These are phyloP conservation scores for Chlorella sp. DNA, from an alignment of 139 green algal species.

Conservation along the genomic window DNA sequence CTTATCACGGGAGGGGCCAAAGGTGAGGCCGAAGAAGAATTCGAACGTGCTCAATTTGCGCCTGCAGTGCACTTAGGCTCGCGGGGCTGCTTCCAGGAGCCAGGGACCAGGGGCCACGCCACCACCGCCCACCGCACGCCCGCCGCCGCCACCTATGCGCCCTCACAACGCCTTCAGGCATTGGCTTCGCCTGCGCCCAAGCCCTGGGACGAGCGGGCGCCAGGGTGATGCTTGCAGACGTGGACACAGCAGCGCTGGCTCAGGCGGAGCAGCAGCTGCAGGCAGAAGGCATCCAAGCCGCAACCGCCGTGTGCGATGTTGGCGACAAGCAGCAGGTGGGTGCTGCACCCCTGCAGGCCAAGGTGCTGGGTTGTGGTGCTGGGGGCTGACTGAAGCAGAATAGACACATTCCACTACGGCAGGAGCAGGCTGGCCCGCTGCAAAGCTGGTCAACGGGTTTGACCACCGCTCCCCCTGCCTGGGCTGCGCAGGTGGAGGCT, in stretches of 20 bases:
- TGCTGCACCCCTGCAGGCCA: background rate
- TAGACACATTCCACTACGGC: too few species aligned
- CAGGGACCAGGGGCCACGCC: too few species aligned
- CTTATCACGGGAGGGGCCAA: constrained; percentile 46
- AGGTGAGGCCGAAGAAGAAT: constrained; percentile 9
- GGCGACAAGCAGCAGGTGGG: constrained; percentile 52
- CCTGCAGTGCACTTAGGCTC: too few species aligned
- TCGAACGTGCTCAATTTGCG: too few species aligned
- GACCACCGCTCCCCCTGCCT: background rate
- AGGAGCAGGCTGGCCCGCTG: too few species aligned
- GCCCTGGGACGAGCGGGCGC: constrained; percentile 71
- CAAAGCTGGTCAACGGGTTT: too few species aligned
- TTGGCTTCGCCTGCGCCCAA: constrained; percentile 79
- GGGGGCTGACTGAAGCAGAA: background rate
- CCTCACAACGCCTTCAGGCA: constrained; percentile 56
- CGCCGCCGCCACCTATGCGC: background rate
- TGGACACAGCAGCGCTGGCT: constrained; percentile 51
- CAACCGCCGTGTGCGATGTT: constrained; percentile 67
- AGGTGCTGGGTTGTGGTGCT: background rate
- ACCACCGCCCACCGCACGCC: background rate
- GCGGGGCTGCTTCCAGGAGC: too few species aligned
- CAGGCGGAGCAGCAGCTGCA: background rate
- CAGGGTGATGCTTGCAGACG: constrained; percentile 80
- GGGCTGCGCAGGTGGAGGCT: constrained; percentile 51
- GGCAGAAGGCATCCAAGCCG: constrained; percentile 53